A percentile compares a stretch with the other conserved stretches of the same genome.
Conservation (phyloP, 805 yeast genomes). For the Candida nanaspora region DNA sequence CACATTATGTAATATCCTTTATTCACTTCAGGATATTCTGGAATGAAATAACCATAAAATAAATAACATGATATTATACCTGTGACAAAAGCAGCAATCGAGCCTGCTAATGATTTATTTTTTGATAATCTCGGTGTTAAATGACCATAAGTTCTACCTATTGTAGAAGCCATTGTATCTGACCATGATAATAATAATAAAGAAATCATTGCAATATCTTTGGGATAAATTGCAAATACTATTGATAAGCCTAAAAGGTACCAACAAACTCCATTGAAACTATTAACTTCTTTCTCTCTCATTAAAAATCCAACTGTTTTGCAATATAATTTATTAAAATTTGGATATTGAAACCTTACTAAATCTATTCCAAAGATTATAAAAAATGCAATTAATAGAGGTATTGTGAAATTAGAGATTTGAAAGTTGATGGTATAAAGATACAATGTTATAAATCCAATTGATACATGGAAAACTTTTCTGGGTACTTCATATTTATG, state of each 20-base stretch:
- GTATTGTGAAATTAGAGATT: constrained; percentile 49
- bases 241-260: constrained; percentile 72
- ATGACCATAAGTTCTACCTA: constrained; percentile 83
- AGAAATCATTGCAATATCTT: constrained; percentile 74
- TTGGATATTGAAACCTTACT: constrained; percentile 52
- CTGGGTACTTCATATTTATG: constrained; percentile 83
- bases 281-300: constrained; percentile 71
- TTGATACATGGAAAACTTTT: constrained; percentile 80
- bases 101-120: constrained; percentile 85
- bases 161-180: constrained; percentile 92
- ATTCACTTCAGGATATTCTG: constrained; percentile 49
- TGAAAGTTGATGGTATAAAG: constrained; percentile 59
- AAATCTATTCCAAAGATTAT: constrained; percentile 57
- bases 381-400: constrained; percentile 48
- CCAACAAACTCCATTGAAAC: constrained; percentile 83
- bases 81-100: constrained; percentile 72
- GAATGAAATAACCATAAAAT: constrained; percentile 69
- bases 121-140: constrained; percentile 70
- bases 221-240: constrained; percentile 63
- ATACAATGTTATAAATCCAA: constrained; percentile 74
- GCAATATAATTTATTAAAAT: constrained; percentile 64
- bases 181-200: constrained; percentile 89
- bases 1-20: constrained; percentile 50
- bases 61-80: constrained; percentile 63
- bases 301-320: constrained; percentile 69